Conservation (phyloP, 108 stramenopile species). For the Discostella pseudostelligera region DNA sequence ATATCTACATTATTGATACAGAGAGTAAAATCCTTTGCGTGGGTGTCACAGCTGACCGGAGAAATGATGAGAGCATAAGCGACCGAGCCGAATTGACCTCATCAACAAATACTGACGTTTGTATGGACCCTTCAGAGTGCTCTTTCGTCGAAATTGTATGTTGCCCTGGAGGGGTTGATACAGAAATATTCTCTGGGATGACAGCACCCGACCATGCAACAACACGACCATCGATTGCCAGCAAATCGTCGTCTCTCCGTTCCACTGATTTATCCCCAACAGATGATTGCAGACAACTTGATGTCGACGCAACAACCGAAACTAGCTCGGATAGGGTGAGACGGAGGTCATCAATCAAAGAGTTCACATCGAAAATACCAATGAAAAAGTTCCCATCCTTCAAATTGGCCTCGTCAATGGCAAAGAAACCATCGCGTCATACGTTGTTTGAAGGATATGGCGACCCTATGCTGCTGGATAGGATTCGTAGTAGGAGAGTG, state of each 20-base stretch:
- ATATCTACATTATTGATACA: slow-evolving; percentile 78
- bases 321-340: slow-evolving; percentile 1
- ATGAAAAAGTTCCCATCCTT: neutral
- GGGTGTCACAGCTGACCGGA: slow-evolving; percentile 11
- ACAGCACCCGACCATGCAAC: neutral
- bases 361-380: slow-evolving; percentile 1
- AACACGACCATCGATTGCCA: neutral
- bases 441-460: slow-evolving; percentile 5
- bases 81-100: neutral
- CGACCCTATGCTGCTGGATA: slow-evolving; percentile 8
- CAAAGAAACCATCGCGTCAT: neutral
- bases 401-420: neutral
- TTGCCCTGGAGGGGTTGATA: slow-evolving; percentile 2
- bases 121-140: neutral
- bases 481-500: slow-evolving; percentile 8
- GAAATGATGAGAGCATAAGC: neutral
- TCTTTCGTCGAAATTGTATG: slow-evolving; percentile 8
- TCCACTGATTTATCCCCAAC: slow-evolving; percentile 8
- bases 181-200: slow-evolving; percentile 2
- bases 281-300: no score
- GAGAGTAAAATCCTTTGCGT: slow-evolving; percentile 55
- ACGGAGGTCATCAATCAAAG: neutral
- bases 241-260: neutral
- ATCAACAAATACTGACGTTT: no score
- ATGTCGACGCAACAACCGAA: neutral